Percentiles rank a stretch among this genome's conserved stretches.
Evolutionary conservation across 441 rosid genomes (phyloP).

Genomic region (Erodium moschatum): DNA sequence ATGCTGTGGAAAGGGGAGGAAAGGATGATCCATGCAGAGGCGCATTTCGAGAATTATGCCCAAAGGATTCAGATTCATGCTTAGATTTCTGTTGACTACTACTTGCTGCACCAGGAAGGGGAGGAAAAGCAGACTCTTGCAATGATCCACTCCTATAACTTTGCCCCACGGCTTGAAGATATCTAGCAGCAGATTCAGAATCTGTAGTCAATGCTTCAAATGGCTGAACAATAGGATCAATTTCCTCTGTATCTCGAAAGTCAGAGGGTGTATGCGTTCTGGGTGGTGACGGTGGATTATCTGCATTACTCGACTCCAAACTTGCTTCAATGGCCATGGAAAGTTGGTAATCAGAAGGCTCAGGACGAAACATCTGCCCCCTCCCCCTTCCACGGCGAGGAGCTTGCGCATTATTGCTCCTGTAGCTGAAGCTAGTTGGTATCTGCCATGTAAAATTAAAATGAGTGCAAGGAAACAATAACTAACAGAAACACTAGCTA

Average conservation of each 20-base stretch:
- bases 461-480: slow-evolving; percentile 4
- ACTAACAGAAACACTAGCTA: not conserved
- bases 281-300: slow-evolving; percentile 46
- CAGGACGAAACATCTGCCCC: slow-evolving; percentile 50
- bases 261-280: slow-evolving; percentile 33
- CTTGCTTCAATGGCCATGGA: slow-evolving; percentile 62
- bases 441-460: slow-evolving; percentile 35
- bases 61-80: not conserved
- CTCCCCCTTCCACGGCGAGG: slow-evolving; percentile 57
- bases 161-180: slow-evolving; percentile 70
- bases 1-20: slow-evolving; percentile 58
- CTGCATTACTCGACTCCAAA: slow-evolving; percentile 41
- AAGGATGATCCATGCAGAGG: slow-evolving; percentile 66
- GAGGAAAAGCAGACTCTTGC: slow-evolving; percentile 6
- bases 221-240: slow-evolving; percentile 53
- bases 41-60: slow-evolving; percentile 30
- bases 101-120: slow-evolving; percentile 1
- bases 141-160: not conserved
- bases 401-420: slow-evolving; percentile 58
- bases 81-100: slow-evolving; percentile 2
- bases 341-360: slow-evolving; percentile 57
- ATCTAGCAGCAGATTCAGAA: slow-evolving; percentile 55
- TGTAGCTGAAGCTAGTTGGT: slow-evolving; percentile 80
- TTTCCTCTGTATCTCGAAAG: slow-evolving; percentile 31
- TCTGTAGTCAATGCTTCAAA: slow-evolving; percentile 59